Evolutionary conservation across 345 rosid genomes (phyloP), one percentile per base, ranked within the genome.

Genomic region (Eutrema japonicum): DNA sequence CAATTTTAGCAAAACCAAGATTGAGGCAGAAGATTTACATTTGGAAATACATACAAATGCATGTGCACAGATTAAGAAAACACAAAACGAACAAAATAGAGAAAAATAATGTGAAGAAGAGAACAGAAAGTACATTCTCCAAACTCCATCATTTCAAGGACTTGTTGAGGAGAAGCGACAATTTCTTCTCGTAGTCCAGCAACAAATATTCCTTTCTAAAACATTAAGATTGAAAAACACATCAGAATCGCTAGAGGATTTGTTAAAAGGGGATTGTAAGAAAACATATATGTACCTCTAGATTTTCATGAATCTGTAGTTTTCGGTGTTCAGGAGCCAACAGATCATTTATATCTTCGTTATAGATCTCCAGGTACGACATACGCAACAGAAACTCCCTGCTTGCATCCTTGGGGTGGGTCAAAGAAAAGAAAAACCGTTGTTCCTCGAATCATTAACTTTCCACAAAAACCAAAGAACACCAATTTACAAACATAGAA

Each of bases 141-240:
- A 63, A 85, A 88, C 75, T 83, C 91, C 98, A 91, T 91, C 61
- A 89, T 82, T 75, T 87, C 90, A 18, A 94, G 91, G 37, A 94
- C 95, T 87, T 94, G 98, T 56, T 87, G 88, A 55, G 97, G 90
- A 53, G 96, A 86, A 52, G 93, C 91, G 36, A 94, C 97, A 70
- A 94, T 91, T 80, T 91, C 98, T 87, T 94, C 98, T 60, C 89
- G 83, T 71, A 94, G 69, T 57, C 98, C 98, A 78, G 98, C 98
- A 69, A 94, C 98, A 78, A 85, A 87, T 48, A 94, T 91, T 33
- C 98, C 97, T 63, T 96, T 82, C 98, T 91, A 64, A 54, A 78
- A 47, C 53, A 50, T 68, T 50, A 49, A 52, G 43, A 59, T 57
- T 35, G 69, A 72, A 67, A 27, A 75, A 69, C 37, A 22, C 29